These are phyloP conservation scores for Gossypium schwendimanii DNA, from an alignment of 441 rosid genomes.

Conservation along the genomic window DNA sequence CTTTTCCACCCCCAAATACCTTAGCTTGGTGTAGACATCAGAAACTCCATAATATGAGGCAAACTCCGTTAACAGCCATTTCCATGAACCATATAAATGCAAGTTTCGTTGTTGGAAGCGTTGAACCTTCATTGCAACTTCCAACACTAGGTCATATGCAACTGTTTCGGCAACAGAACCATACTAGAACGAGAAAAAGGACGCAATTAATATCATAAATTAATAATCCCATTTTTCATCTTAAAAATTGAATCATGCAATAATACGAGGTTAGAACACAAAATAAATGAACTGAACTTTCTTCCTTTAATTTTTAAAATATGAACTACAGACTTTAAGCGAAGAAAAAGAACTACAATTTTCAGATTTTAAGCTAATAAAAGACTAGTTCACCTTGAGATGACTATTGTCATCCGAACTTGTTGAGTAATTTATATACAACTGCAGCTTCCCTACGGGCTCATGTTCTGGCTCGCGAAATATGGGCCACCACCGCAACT, in stretches of 20 bases:
- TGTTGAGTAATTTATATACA: conserved; percentile 71
- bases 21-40: conserved; percentile 78
- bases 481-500: conserved; percentile 93
- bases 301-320: neutral
- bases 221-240: neutral
- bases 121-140: conserved; percentile 89
- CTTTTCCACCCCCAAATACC: conserved; percentile 31
- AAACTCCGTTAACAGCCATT: conserved; percentile 91
- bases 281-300: conserved; percentile 4
- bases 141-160: conserved; percentile 82
- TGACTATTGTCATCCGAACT: conserved; percentile 74
- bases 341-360: neutral
- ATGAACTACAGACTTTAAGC: neutral
- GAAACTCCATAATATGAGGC: conserved; percentile 94
- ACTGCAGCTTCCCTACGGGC: conserved; percentile 80
- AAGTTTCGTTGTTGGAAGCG: conserved; percentile 85
- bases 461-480: conserved; percentile 94
- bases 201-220: conserved; percentile 19
- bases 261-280: neutral
- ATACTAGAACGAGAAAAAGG: conserved; percentile 43
- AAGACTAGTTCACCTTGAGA: conserved; percentile 54
- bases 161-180: conserved; percentile 98
- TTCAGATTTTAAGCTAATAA: conserved; percentile 2
- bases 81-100: conserved; percentile 82
- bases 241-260: neutral